Evolutionary conservation across 2,329 filamentous ascomycete species (phyloP).

Genomic region (Pyrenophora teres): DNA sequence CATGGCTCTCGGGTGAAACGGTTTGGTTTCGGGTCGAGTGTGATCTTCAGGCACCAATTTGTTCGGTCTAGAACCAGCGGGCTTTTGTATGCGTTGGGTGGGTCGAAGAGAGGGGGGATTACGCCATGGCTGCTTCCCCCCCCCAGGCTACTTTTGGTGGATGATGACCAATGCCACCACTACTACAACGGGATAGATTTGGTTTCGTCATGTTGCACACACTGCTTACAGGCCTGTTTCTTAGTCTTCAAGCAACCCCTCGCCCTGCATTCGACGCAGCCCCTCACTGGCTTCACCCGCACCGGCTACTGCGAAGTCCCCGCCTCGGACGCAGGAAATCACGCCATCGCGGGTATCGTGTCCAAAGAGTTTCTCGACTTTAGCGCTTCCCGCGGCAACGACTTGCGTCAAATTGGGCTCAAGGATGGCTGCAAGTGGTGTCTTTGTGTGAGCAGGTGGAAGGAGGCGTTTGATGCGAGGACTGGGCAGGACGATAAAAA

Average conservation of each 20-base stretch:
- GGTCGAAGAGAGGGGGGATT: not conserved
- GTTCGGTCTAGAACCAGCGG: too few species aligned
- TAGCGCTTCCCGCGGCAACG: constrained; percentile 62
- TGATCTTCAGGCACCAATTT: too few species aligned
- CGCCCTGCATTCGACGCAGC: constrained; percentile 60
- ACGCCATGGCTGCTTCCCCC: not conserved
- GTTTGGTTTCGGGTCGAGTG: too few species aligned
- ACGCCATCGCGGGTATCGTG: constrained; percentile 62
- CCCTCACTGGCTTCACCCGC: constrained; percentile 65
- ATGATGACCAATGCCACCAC: too few species aligned
- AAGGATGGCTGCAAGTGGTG: constrained; percentile 67
- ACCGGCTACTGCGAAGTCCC: constrained; percentile 66
- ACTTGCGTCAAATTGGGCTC: constrained; percentile 60
- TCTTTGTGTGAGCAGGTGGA: constrained; percentile 64
- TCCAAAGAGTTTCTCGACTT: constrained; percentile 67
- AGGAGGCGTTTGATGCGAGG: constrained; percentile 62
- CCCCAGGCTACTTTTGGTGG: not conserved
- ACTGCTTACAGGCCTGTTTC: not conserved
- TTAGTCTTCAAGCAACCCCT: constrained; percentile 47
- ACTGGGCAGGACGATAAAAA: constrained; percentile 53
- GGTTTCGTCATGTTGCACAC: not conserved
- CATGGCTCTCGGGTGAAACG: not conserved
- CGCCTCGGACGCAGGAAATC: constrained; percentile 61
- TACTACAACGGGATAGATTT: too few species aligned
- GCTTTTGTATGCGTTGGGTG: too few species aligned